Conservation (phyloP, 2,329 filamentous ascomycete species). For the Cytospora leucostoma region DNA sequence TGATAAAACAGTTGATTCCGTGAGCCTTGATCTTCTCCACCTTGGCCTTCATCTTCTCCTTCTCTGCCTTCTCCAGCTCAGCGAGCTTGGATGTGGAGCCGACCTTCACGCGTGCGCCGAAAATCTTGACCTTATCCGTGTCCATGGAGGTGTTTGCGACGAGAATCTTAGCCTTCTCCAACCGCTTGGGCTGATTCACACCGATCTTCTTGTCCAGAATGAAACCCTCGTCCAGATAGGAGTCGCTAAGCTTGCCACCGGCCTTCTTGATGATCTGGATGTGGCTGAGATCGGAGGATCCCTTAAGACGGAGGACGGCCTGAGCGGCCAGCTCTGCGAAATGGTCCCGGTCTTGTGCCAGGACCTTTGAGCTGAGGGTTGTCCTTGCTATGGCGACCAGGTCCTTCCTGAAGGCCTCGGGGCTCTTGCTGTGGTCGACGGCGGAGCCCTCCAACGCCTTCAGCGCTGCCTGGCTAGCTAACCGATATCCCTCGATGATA, state of each 20-base stretch:
- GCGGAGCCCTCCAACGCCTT: constrained; percentile 80
- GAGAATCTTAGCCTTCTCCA: constrained; percentile 97
- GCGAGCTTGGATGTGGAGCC: constrained; percentile 94
- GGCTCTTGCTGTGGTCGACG: constrained; percentile 84
- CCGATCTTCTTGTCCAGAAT: constrained; percentile 99
- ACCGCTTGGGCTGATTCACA: constrained; percentile 94
- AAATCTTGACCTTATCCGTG: constrained; percentile 99
- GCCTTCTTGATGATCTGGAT: constrained; percentile 99
- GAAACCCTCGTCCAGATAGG: constrained; percentile 96
- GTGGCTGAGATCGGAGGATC: constrained; percentile 90
- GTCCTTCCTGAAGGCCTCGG: constrained; percentile 84
- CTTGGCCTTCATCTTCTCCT: constrained; percentile 99
- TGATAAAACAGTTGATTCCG: constrained; percentile 99
- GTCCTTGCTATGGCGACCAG: constrained; percentile 88
- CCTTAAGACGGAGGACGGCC: constrained; percentile 85
- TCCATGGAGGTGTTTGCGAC: constrained; percentile 99
- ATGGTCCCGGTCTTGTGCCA: constrained; percentile 89
- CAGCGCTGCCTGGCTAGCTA: constrained; percentile 89
- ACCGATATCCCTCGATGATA: constrained; percentile 98
- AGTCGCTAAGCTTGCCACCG: constrained; percentile 95
- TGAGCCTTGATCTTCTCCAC: constrained; percentile 98
- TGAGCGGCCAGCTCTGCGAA: constrained; percentile 89
- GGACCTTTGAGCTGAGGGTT: constrained; percentile 94
- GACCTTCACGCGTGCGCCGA: constrained; percentile 95
- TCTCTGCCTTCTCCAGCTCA: constrained; percentile 97